A percentile compares a stretch with the other conserved stretches of the same genome.
phyloP scores from a whole-genome alignment of 306 rosid species.

The Coriaria nepalensis region DNA sequence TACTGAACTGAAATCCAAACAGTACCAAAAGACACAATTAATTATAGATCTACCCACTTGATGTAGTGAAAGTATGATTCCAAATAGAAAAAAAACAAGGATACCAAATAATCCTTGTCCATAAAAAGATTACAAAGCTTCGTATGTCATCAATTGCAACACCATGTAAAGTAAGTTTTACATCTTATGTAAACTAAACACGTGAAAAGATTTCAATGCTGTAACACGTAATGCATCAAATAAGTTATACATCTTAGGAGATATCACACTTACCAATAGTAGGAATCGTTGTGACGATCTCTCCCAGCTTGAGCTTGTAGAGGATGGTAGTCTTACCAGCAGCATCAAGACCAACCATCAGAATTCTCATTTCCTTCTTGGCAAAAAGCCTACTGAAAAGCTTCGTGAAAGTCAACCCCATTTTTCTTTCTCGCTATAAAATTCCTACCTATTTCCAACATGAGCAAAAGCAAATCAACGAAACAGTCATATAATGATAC shows the following conservation, averaged over 20 bases:
- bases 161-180: too few relatives aligned
- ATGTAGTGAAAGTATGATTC: not conserved
- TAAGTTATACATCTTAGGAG: not conserved
- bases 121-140: too few relatives aligned
- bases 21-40: not conserved
- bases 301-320: slow-evolving; percentile 79
- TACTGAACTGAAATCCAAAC: too few relatives aligned
- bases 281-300: slow-evolving; percentile 71
- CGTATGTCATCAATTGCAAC: too few relatives aligned
- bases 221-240: not conserved
- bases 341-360: slow-evolving; percentile 83
- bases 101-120: too few relatives aligned
- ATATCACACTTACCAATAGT: slow-evolving; percentile 43
- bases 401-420: slow-evolving; percentile 72
- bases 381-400: slow-evolving; percentile 70
- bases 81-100: not conserved
- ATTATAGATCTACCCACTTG: too few relatives aligned
- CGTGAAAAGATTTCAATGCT: too few relatives aligned
- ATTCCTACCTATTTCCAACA: slow-evolving; percentile 15
- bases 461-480: not conserved
- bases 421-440: slow-evolving; percentile 16
- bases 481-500: not conserved
- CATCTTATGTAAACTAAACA: too few relatives aligned
- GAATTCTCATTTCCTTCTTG: slow-evolving; percentile 71
- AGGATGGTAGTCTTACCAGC: slow-evolving; percentile 83